Conservation (phyloP, 1,139 yeast genomes). For the Blastobotrys apis region DNA sequence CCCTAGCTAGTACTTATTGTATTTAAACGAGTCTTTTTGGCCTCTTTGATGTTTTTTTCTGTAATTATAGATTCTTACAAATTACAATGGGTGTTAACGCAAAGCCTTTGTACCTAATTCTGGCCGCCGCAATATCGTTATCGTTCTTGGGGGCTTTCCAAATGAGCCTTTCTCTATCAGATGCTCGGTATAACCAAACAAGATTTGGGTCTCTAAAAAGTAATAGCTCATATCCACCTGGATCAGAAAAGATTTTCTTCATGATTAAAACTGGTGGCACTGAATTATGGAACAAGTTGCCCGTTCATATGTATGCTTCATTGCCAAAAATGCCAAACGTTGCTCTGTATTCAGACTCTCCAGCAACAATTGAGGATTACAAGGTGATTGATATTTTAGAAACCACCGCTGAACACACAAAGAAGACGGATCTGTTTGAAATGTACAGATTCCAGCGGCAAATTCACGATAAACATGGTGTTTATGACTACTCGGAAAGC, state of each 20-base stretch:
- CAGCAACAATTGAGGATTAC: constrained; percentile 32
- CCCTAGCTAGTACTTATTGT: too few relatives aligned
- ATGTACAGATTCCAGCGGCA: constrained; percentile 30
- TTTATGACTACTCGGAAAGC: constrained; percentile 9
- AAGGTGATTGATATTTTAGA: constrained; percentile 35
- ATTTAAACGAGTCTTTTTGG: too few relatives aligned
- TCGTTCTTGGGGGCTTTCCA: too few relatives aligned
- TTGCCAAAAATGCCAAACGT: constrained; percentile 35
- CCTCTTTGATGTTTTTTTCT: too few relatives aligned
- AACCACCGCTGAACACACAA: constrained; percentile 27
- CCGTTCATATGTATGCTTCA: constrained; percentile 36
- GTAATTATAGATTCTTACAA: too few relatives aligned
- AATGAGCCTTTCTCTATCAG: too few relatives aligned
- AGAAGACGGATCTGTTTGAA: constrained; percentile 24
- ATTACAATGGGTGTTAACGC: too few relatives aligned
- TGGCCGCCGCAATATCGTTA: too few relatives aligned
- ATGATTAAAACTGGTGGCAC: constrained; percentile 39
- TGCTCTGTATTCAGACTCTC: constrained; percentile 35
- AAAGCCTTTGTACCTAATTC: too few relatives aligned
- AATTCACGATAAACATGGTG: constrained; percentile 25
- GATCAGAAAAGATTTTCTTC: constrained; percentile 28
- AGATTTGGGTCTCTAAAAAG: too few relatives aligned
- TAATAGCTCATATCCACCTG: constrained; percentile 26
- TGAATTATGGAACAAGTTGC: constrained; percentile 38
- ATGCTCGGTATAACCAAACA: too few relatives aligned